phyloP scores from a whole-genome alignment of 2,329 filamentous ascomycete genomes.

The Cladosporium colombiae region DNA sequence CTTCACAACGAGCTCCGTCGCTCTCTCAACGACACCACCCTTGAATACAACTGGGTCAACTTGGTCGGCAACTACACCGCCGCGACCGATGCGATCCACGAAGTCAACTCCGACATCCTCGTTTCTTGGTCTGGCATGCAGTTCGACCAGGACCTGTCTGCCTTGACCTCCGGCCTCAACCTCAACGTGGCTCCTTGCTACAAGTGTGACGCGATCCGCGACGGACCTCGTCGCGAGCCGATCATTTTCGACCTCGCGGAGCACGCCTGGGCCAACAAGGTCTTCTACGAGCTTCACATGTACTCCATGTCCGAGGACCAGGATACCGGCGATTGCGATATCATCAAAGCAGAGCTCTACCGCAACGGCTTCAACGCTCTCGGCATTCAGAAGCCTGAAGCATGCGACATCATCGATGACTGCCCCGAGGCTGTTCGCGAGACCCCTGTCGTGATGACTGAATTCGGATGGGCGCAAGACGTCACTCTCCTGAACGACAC shows the following conservation, averaged over 20 bases:
- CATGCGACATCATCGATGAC: constrained; percentile 40
- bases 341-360: constrained; percentile 53
- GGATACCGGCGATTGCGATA: constrained; percentile 48
- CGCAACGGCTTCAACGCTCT: constrained; percentile 53
- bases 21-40: constrained; percentile 27
- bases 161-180: constrained; percentile 38
- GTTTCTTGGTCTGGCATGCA: constrained; percentile 31
- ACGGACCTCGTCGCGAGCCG: constrained; percentile 47
- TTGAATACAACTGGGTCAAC: constrained; percentile 29
- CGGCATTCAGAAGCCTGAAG: constrained; percentile 38
- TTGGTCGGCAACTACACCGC: constrained; percentile 30
- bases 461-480: constrained; percentile 43
- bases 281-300: constrained; percentile 51
- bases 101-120: constrained; percentile 29
- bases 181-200: constrained; percentile 42
- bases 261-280: constrained; percentile 52
- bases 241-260: constrained; percentile 49
- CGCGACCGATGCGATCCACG: constrained; percentile 30
- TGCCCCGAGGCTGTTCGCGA: constrained; percentile 39
- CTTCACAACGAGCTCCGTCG: constrained; percentile 30
- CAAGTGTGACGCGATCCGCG: constrained; percentile 44
- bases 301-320: constrained; percentile 41
- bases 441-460: constrained; percentile 41
- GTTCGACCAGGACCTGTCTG: constrained; percentile 31
- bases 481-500: constrained; percentile 45